A percentile compares a stretch with the other conserved stretches of the same genome.
Conservation (phyloP, 805 yeast genomes). For the Blastobotrys chiropterorum region DNA sequence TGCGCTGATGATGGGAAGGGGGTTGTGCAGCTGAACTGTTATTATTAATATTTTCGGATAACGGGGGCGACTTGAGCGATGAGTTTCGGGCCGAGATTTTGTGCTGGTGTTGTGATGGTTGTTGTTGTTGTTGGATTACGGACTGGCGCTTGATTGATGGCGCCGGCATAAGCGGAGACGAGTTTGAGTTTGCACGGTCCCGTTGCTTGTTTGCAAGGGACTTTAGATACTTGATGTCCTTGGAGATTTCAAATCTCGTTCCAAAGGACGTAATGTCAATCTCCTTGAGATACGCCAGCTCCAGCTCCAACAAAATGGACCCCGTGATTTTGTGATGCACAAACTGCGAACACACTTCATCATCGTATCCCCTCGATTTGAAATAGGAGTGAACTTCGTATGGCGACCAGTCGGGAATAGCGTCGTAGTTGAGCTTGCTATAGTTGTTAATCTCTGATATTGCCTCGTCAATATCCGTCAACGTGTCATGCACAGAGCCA, state of each 20-base stretch:
- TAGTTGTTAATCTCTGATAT: slow-evolving; percentile 26
- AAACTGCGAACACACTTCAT: slow-evolving; percentile 69
- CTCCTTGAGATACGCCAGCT: slow-evolving; percentile 80
- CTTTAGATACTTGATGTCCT: slow-evolving; percentile 68
- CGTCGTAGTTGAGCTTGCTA: slow-evolving; percentile 14
- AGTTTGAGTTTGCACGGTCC: neutral
- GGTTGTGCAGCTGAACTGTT: no score
- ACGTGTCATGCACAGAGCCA: slow-evolving; percentile 22
- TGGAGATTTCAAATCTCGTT: slow-evolving; percentile 84
- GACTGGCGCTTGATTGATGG: neutral
- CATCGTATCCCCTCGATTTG: slow-evolving; percentile 63
- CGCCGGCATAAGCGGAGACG: slow-evolving; percentile 1
- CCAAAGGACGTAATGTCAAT: slow-evolving; percentile 91
- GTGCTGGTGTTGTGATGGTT: slow-evolving; percentile 1
- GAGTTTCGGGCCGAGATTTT: neutral
- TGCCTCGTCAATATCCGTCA: slow-evolving; percentile 37
- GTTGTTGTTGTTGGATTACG: slow-evolving; percentile 3
- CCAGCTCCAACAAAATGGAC: slow-evolving; percentile 74
- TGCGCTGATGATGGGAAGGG: slow-evolving; percentile 11
- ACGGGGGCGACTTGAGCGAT: neutral
- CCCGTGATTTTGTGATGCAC: slow-evolving; percentile 88
- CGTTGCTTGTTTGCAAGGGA: slow-evolving; percentile 9
- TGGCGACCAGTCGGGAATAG: slow-evolving; percentile 63
- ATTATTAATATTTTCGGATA: no score
- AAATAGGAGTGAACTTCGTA: slow-evolving; percentile 79